Evolutionary conservation across 2,329 filamentous ascomycete species (phyloP), one percentile per base, ranked within the genome.

Genomic region (Incumbomyces delicatus): DNA sequence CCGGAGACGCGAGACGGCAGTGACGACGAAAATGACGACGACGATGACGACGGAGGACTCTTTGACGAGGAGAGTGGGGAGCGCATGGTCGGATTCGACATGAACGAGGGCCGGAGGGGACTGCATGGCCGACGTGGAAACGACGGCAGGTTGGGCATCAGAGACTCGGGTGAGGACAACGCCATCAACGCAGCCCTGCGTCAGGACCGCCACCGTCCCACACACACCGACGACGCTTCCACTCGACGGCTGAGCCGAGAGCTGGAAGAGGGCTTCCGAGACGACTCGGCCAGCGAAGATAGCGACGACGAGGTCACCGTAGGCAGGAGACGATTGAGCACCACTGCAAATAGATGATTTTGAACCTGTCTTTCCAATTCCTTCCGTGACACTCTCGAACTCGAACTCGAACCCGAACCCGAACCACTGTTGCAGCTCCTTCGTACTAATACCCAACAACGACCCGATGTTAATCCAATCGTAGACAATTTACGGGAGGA

Each of bases 261-360:
- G 69, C 64, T 90, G 43, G 85, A 90, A 62, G 76, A 83, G 58
- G 83, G 81, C 0, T 87, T 87, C 60, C 77, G 78, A 65, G 83
- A 86, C 61, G 81, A 85, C 56, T 45, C 42, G 13, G 42, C 31
- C 14, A 45, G 42, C 20, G 42, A 45, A 37, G 33, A 20, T 12
- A 85, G 82, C 60, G 79, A 83, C 47, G 33, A 20, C 17, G 77
- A 80, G 46, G 61, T 45, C 17, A 45, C 42, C 3, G 42, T 45
- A 8, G 42, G 42, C 12, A 29, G 42, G n/a, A 37, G 42, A 18
- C 37, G 42, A 32, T 16, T 37, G 20, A 45, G 42, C 22, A 45
- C 38, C 32, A 27, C 22, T 16, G 20, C n/a, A 37, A 37, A 16
- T 16, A 33, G 34, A 45, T 45, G 30, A 14, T 27, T 4, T 8